Evolutionary conservation across 140 eudicot genomes (phyloP), one percentile per base, ranked within the genome.

Genomic region (Erigeron philadelphicus): DNA sequence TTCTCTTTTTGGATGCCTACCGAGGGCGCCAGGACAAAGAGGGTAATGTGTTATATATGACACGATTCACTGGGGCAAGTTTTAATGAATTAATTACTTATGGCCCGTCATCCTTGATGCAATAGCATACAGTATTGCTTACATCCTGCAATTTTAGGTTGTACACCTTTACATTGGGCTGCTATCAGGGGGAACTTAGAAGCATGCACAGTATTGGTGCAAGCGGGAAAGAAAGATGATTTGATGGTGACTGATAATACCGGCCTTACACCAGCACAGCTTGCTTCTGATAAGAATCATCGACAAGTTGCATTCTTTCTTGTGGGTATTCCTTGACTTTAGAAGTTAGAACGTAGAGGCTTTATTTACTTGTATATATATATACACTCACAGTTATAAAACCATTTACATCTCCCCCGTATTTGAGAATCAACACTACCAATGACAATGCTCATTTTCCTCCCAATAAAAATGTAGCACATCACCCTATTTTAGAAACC

Each of bases 111-210:
- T 35, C 57, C 13, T 23, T 50, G 11, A 41, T 52, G 31, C 55
- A 57, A 65, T 53, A 52, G 50, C 65, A 70, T 16, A 71, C 70
- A 43, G 2, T 50, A 45, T 66, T 71, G 17, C 64, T 65, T 61
- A 59, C 52, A 25, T 72, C 15, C 23, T 56, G 59, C 55, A 54
- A 66, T 71, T 70, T 40, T 82, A 94, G 99, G 99, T 68, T 94
- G 99, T 72, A 89, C 99, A 38, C 99, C 97, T 76, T 83, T 94
- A 52, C 99, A 94, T 71, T 94, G 99, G 99, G 95, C 99, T 85
- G 97, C 99, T 68, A 87, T 89, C 42, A 85, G 84, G 78, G 99
- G 97, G 70, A 87, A 94, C 72, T 52, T 94, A 84, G 99, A 94
- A 86, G 99, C 99, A 58, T 94, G 99, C 89, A 94, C 99, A 2